Base-by-base conservation (phyloP, 2,329 filamentous ascomycete species). In the Juglanconis oblonga region DNA sequence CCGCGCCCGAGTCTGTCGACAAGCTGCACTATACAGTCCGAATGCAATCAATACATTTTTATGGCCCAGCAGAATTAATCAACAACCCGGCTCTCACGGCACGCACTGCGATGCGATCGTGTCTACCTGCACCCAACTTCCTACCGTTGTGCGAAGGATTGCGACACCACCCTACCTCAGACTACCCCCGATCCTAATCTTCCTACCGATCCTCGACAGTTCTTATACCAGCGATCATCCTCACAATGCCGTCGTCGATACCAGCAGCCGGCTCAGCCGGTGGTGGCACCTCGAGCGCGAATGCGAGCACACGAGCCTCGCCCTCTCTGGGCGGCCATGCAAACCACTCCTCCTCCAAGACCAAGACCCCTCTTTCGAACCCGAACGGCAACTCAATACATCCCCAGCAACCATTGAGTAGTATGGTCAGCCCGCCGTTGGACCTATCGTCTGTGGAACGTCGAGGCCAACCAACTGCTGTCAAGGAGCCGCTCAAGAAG, bases 361-460 rank as follows among this genome's bases (percentile, higher is more conserved):
- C 79, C n/a, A 84, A 83, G 66, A 70, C 67, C 17, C 64, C 75
- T n/a, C 81, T 80, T 68, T 77, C 80, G 52, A 84, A 84, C 67
- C 80, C 80, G 63, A 80, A 81, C 17, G 56, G 57, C 59, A 79
- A 83, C 64, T 77, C 80, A 9, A 67, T 77, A 38, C 84, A 83
- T 61, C 72, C 79, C 3, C 79, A 80, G 53, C 72, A 75, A 45
- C 80, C 81, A 11, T 76, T 87, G 44, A 86, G 83, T 67, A 79
- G 82, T 36, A 77, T 87, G 77, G 76, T 74, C 45, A 86, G 82
- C 66, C 63, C 78, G 61, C 86, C 92, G 51, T 80, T 99, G 63
- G 93, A 98, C 69, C 78, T 98, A 67, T 87, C 86, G 54, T 96
- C 92, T 1, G 95, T 99, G 62, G 95, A 98, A 79, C 89, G 94